Base-by-base conservation (phyloP, 2,329 filamentous ascomycete species). In the Trichophyton rubrum region DNA sequence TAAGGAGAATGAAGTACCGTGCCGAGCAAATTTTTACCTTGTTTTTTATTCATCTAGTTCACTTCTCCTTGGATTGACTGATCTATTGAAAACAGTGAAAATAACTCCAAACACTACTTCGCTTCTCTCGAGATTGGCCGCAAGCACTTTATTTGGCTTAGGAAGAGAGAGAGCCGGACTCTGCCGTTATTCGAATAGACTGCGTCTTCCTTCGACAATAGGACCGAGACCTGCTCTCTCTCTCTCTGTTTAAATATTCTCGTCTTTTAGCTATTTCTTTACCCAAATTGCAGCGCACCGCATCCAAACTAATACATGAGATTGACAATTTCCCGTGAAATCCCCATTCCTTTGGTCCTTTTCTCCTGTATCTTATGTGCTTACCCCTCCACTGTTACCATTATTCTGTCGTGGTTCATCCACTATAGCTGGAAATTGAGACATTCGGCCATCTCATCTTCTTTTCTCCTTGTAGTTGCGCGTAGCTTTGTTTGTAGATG, bases 61-160 rank as follows among this genome's bases (percentile, higher is more conserved):
- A 58, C 17, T 62, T 22, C 47, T 56, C 30, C 41, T 55, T 59
- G 57, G 41, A 33, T 49, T 59, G 24, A 59, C 41, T 41, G 35
- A 57, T 57, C 13, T 13, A 27, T 41, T n/a, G 13, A 57, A 57
- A 57, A 40, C 55, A 55, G 51, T 55, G 27, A 33, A 55, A 55
- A 55, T 20, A 55, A 55, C 51, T 55, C 51, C 49, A 53, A 55
- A 55, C 35, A 27, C 20, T 47, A 59, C 57, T 60, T 41, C 35
- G 47, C n/a, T 70, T 70, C 73, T 68, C 62, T 68, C 68, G 75
- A 78, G 76, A 75, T 74, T 76, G 76, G 77, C 74, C 74, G 71
- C 71, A 69, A 56, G 51, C 51, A 55, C 17, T 33, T 55, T 60
- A 66, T 75, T 70, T 70, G 72, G 75, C 75, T 74, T 74, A 68